These are phyloP conservation scores for Termitomyces bulborhizus DNA, from an alignment of 768 basidiomycete species.

Conservation along the genomic window DNA sequence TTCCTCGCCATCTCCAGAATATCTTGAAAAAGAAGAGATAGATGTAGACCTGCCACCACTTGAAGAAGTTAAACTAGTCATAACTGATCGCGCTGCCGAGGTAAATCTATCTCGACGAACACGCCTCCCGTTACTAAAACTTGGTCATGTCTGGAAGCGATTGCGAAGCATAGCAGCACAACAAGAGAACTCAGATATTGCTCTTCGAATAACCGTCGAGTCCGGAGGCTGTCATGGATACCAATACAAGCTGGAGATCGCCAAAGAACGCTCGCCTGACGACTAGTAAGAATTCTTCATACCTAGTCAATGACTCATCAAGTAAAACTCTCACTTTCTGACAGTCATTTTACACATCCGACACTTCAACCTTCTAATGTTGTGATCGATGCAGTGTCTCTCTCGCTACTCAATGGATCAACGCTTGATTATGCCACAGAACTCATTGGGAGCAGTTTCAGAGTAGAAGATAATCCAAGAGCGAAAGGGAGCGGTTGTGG, in stretches of 20 bases:
- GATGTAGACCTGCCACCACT: conserved; percentile 53
- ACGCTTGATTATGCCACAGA: conserved; percentile 91
- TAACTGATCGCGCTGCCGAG: conserved; percentile 75
- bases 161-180: conserved; percentile 61
- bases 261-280: conserved; percentile 52
- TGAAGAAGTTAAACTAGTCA: conserved; percentile 45
- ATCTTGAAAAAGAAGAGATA: conserved; percentile 55
- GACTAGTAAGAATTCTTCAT: conserved; percentile 67
- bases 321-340: conserved; percentile 1
- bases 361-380: conserved; percentile 67
- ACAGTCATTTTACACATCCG: conserved; percentile 69
- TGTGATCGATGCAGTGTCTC: conserved; percentile 80
- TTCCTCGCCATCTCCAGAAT: conserved; percentile 42
- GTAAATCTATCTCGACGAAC: conserved; percentile 27
- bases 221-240: conserved; percentile 97
- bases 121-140: neutral
- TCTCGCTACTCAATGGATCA: conserved; percentile 80
- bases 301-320: neutral
- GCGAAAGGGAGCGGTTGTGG: conserved; percentile 89
- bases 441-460: conserved; percentile 89
- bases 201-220: conserved; percentile 79
- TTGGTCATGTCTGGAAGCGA: conserved; percentile 48
- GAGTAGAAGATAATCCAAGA: conserved; percentile 80
- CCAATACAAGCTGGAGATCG: conserved; percentile 89
- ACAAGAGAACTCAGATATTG: conserved; percentile 56